A percentile compares a stretch with the other conserved stretches of the same genome.
Conservation (phyloP, 257 asterid genomes). For the Jasminum sambac region DNA sequence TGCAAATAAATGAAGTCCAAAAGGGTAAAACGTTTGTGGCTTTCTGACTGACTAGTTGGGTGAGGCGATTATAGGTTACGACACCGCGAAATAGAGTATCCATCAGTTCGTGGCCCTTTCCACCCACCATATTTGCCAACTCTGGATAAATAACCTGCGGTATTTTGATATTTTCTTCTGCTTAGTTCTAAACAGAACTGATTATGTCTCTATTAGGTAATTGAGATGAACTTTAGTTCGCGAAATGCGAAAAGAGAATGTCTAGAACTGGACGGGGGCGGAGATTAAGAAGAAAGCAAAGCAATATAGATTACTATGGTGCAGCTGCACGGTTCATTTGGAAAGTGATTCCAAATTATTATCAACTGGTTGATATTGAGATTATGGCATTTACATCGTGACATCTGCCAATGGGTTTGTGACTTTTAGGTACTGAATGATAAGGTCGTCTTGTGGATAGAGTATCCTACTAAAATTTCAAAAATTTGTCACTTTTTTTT, state of each 20-base stretch:
- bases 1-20: constrained; percentile 1
- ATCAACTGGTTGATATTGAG: not conserved
- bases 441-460: not conserved
- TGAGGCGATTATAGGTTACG: not conserved
- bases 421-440: not conserved
- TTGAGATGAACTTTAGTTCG: not conserved
- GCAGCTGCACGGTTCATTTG: not conserved
- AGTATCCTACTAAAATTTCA: not conserved
- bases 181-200: not conserved
- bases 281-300: not conserved
- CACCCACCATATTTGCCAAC: not conserved
- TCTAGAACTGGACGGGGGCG: not conserved
- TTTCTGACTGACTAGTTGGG: not conserved
- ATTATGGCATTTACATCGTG: not conserved
- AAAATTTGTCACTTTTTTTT: not conserved
- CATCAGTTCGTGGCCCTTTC: not conserved
- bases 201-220: not conserved
- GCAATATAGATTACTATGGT: not conserved
- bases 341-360: not conserved
- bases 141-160: not conserved
- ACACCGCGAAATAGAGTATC: not conserved
- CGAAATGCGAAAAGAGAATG: not conserved
- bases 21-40: not conserved
- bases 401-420: not conserved
- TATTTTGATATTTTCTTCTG: not conserved